Evolutionary conservation across 352 stramenopile genomes (phyloP).

Genomic region (Phytophthora brassicae): DNA sequence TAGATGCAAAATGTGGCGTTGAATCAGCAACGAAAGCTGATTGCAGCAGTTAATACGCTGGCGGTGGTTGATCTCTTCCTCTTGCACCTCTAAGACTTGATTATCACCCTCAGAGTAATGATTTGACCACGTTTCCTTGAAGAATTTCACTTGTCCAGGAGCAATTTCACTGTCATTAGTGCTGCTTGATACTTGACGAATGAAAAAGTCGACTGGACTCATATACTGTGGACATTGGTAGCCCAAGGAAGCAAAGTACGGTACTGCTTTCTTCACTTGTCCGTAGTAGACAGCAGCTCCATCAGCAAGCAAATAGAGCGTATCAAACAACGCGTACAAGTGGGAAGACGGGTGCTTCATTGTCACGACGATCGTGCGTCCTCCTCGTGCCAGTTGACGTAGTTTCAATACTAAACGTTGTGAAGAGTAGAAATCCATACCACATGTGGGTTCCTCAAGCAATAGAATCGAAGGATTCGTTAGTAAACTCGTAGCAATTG

Average conservation of each 20-base stretch:
- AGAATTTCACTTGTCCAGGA: constrained; percentile 26
- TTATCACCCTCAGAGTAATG: constrained; percentile 25
- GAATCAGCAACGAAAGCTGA: constrained; percentile 43
- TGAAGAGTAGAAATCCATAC: constrained; percentile 61
- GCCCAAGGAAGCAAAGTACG: constrained; percentile 58
- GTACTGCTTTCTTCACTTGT: constrained; percentile 43
- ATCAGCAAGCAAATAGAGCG: constrained; percentile 55
- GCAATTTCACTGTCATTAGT: constrained; percentile 34
- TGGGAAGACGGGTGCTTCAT: constrained; percentile 87
- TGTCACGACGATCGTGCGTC: constrained; percentile 87
- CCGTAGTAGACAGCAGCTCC: constrained; percentile 62
- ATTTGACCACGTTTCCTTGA: constrained; percentile 49
- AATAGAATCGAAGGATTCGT: constrained; percentile 79
- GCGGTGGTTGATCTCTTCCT: neutral
- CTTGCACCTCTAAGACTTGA: constrained; percentile 1
- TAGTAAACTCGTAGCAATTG: constrained; percentile 82
- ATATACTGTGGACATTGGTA: constrained; percentile 55
- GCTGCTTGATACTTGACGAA: constrained; percentile 46
- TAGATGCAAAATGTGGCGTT: constrained; percentile 45
- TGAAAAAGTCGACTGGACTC: constrained; percentile 73
- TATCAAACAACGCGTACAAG: constrained; percentile 56
- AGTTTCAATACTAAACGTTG: constrained; percentile 54
- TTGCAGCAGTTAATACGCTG: constrained; percentile 27
- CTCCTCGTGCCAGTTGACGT: constrained; percentile 71
- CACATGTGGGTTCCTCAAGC: constrained; percentile 82